Evolutionary conservation across 2,329 filamentous ascomycete species (phyloP).

Genomic region (Metarhizium robertsii): DNA sequence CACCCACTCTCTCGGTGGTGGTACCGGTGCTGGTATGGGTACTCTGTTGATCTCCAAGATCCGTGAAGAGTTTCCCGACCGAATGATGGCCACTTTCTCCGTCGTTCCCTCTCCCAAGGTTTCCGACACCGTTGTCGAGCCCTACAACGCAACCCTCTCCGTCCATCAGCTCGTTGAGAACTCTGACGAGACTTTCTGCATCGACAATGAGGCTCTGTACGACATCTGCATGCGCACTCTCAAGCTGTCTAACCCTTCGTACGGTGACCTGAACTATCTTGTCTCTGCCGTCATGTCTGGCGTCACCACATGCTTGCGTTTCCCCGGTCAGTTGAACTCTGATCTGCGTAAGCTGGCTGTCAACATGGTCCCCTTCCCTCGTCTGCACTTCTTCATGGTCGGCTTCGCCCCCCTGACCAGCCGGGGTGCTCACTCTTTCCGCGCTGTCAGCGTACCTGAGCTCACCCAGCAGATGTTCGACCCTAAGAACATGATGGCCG

Average conservation of each 20-base stretch:
- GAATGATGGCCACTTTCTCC: slow-evolving; percentile 99
- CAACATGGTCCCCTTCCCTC: slow-evolving; percentile 99
- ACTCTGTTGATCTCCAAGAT: slow-evolving; percentile 99
- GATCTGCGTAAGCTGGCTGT: slow-evolving; percentile 98
- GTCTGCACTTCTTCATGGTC: slow-evolving; percentile 99
- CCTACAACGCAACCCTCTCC: slow-evolving; percentile 98
- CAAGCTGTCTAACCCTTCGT: slow-evolving; percentile 97
- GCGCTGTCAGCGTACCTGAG: slow-evolving; percentile 93
- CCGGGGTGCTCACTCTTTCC: slow-evolving; percentile 79
- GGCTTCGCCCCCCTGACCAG: slow-evolving; percentile 98
- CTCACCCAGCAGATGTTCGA: slow-evolving; percentile 99
- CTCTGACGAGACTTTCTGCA: slow-evolving; percentile 99
- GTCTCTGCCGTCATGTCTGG: slow-evolving; percentile 99
- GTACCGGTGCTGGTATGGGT: slow-evolving; percentile 99
- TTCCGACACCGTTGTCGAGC: slow-evolving; percentile 98
- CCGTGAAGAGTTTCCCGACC: slow-evolving; percentile 98
- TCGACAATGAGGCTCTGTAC: slow-evolving; percentile 99
- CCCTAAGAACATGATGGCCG: slow-evolving; percentile 99
- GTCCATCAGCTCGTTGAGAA: slow-evolving; percentile 99
- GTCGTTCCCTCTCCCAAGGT: slow-evolving; percentile 99
- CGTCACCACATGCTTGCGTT: slow-evolving; percentile 96
- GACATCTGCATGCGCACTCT: slow-evolving; percentile 99
- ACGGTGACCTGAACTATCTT: slow-evolving; percentile 98
- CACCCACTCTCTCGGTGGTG: slow-evolving; percentile 99
- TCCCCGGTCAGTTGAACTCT: slow-evolving; percentile 99